These are phyloP conservation scores for Helianthus annuus DNA, from an alignment of 129 eudicot species.

Conservation along the genomic window HanXRQr2.0-SUNRISE NC_035446.2:140067455-140067954, in stretches of 20 bases:
- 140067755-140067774: not conserved
- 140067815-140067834: constrained; percentile 15
- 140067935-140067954: constrained; percentile 99
- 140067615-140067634: constrained; percentile 19
- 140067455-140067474: not conserved
- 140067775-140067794: not conserved
- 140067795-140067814: not conserved
- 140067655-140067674: constrained; percentile 9
- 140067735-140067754: not conserved
- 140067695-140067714: constrained; percentile 28
- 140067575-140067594: not conserved
- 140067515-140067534: constrained; percentile 1
- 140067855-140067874: constrained; percentile 30
- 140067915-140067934: constrained; percentile 99
- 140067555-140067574: constrained; percentile 38
- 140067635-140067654: constrained; percentile 15
- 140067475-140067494: not conserved
- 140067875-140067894: constrained; percentile 17
- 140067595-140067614: not conserved
- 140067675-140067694: constrained; percentile 17
- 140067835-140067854: not conserved
- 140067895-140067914: constrained; percentile 77
- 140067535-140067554: constrained; percentile 30
- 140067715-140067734: no score
- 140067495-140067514: not conserved